A percentile compares a stretch with the other conserved stretches of the same genome.
phyloP scores from a whole-genome alignment of 257 asterid genomes.

The Solanum megistacrolobum region DNA sequence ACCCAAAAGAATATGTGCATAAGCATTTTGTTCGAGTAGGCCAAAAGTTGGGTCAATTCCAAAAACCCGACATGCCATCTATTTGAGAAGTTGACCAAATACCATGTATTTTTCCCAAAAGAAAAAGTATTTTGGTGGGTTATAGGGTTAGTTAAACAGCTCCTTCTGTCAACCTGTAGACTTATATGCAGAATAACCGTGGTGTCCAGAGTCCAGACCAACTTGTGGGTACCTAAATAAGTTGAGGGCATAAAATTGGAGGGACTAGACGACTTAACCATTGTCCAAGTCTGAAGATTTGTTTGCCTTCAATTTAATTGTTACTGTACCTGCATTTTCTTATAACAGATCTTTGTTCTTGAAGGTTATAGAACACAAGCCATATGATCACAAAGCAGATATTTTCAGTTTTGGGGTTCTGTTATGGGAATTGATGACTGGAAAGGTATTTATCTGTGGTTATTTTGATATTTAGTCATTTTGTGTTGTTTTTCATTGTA shows the following conservation, averaged over 20 bases:
- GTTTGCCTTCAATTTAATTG: background rate
- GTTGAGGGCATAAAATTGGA: background rate
- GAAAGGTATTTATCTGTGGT: conserved; percentile 51
- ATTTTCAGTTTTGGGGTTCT: conserved; percentile 91
- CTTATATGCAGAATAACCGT: background rate
- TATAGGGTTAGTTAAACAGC: background rate
- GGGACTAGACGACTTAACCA: background rate
- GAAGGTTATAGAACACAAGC: conserved; percentile 91
- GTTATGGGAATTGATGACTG: conserved; percentile 85
- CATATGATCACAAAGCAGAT: conserved; percentile 93
- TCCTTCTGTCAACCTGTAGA: background rate
- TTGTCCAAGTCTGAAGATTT: background rate
- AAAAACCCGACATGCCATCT: background rate
- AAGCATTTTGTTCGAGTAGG: background rate
- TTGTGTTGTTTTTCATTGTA: background rate
- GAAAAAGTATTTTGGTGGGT: background rate
- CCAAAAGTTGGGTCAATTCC: background rate
- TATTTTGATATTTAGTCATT: background rate
- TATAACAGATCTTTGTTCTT: conserved; percentile 16
- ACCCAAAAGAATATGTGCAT: background rate
- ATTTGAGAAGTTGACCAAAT: background rate
- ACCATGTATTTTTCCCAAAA: background rate
- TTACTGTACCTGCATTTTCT: conserved; percentile 9
- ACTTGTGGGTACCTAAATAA: background rate
- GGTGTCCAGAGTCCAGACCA: background rate